Conservation (phyloP, 192 early-diverging fungal genomes). For the Borealophlyctis nickersoniae region DNA sequence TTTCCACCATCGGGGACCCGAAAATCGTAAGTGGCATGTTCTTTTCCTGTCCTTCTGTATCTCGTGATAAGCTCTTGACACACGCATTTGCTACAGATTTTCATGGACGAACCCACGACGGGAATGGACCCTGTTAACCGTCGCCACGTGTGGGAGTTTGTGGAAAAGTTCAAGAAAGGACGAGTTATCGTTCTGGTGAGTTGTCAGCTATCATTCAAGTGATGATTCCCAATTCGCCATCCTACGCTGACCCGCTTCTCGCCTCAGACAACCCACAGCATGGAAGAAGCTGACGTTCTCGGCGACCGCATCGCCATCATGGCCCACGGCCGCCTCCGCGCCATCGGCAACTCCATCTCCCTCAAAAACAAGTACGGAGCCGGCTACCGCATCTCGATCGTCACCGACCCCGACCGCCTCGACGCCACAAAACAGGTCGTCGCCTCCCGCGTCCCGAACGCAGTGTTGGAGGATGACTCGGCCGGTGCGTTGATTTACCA, state of each 20-base stretch:
- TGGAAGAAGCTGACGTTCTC: conserved; percentile 66
- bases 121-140: conserved; percentile 83
- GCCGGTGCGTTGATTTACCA: conserved; percentile 67
- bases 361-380: conserved; percentile 75
- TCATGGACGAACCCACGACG: conserved; percentile 67
- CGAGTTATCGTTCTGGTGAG: conserved; percentile 66
- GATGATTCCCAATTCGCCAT: no score
- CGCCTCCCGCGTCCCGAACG: conserved; percentile 42
- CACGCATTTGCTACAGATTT: conserved; percentile 2
- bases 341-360: conserved; percentile 64
- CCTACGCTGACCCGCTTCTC: background rate
- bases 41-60: background rate
- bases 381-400: conserved; percentile 66
- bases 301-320: conserved; percentile 71
- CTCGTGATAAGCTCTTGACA: background rate
- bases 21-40: conserved; percentile 40
- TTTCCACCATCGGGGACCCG: conserved; percentile 72
- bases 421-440: conserved; percentile 49
- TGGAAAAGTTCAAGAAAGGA: conserved; percentile 73
- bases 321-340: conserved; percentile 67
- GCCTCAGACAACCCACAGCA: conserved; percentile 60
- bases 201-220: no score
- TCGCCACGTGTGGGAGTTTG: conserved; percentile 72
- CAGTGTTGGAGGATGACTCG: conserved; percentile 65
- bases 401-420: conserved; percentile 47